phyloP scores from a whole-genome alignment of 2,329 filamentous ascomycete genomes.

The Huntiella savannae region DNA sequence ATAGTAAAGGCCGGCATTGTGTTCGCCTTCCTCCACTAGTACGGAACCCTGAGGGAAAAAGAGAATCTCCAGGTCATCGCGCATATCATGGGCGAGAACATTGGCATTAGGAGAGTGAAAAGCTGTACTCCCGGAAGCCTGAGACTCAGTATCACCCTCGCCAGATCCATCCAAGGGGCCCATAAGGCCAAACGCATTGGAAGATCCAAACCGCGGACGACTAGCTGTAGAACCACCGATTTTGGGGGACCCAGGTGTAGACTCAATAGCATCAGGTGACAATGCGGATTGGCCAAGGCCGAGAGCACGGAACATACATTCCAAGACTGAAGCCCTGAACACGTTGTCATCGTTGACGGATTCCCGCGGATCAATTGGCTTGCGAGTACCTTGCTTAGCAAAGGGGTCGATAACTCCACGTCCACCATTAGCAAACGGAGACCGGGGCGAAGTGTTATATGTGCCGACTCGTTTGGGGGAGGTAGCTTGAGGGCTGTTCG shows the following conservation, averaged over 20 bases:
- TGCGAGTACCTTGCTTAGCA: constrained; percentile 10
- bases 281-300: constrained; percentile 55
- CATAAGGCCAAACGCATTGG: constrained; percentile 77
- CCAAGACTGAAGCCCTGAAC: constrained; percentile 76
- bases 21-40: constrained; percentile 85
- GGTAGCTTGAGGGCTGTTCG: neutral
- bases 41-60: constrained; percentile 92
- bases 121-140: constrained; percentile 50
- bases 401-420: constrained; percentile 11
- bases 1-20: constrained; percentile 93
- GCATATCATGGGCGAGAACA: constrained; percentile 56
- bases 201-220: constrained; percentile 18
- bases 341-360: constrained; percentile 72
- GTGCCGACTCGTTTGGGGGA: constrained; percentile 4
- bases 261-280: constrained; percentile 46
- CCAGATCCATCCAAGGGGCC: constrained; percentile 56
- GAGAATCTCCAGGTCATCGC: constrained; percentile 87
- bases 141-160: constrained; percentile 64
- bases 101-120: constrained; percentile 44
- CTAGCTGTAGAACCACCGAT: constrained; percentile 27
- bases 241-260: constrained; percentile 68
- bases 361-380: constrained; percentile 49
- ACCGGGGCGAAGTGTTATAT: constrained; percentile 5
- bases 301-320: constrained; percentile 90
- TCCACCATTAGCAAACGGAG: constrained; percentile 1